Evolutionary conservation across 768 basidiomycete genomes (phyloP).

Genomic region (Boletus insuetus): DNA sequence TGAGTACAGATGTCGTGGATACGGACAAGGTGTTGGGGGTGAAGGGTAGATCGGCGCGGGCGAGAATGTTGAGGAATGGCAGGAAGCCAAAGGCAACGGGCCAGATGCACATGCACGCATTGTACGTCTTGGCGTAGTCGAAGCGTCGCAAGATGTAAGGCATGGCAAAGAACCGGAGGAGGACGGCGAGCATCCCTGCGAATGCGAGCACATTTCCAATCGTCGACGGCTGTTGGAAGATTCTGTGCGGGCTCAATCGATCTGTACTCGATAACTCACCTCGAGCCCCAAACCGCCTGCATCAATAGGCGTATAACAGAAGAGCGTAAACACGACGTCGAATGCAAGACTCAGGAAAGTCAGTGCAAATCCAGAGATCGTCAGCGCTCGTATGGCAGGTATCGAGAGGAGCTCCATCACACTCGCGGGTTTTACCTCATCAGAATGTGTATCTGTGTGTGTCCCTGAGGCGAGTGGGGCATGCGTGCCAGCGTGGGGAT

Average conservation of each 20-base stretch:
- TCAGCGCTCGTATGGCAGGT: conserved; percentile 51
- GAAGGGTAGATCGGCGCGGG: conserved; percentile 25
- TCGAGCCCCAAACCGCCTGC: conserved; percentile 56
- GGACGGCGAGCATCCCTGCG: conserved; percentile 48
- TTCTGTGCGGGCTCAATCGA: neutral
- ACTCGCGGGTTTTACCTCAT: conserved; percentile 17
- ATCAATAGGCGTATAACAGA: conserved; percentile 56
- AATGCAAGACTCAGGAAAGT: conserved; percentile 54
- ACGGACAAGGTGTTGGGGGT: neutral
- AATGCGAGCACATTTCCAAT: conserved; percentile 59
- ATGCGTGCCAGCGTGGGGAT: too few relatives aligned
- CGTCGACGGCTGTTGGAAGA: conserved; percentile 40
- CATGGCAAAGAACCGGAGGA: conserved; percentile 50
- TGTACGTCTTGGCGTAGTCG: conserved; percentile 48
- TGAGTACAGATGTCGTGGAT: conserved; percentile 24
- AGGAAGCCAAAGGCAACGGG: conserved; percentile 48
- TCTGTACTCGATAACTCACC: conserved; percentile 33
- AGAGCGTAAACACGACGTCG: conserved; percentile 62
- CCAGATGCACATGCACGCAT: conserved; percentile 51
- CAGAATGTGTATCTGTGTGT: neutral
- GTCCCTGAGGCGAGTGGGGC: neutral
- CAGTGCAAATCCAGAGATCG: conserved; percentile 48
- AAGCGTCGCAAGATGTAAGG: conserved; percentile 50
- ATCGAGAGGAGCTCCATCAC: conserved; percentile 41
- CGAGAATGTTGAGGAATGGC: conserved; percentile 50